phyloP scores from a whole-genome alignment of 345 rosid genomes.

The Camelina hispida region DNA sequence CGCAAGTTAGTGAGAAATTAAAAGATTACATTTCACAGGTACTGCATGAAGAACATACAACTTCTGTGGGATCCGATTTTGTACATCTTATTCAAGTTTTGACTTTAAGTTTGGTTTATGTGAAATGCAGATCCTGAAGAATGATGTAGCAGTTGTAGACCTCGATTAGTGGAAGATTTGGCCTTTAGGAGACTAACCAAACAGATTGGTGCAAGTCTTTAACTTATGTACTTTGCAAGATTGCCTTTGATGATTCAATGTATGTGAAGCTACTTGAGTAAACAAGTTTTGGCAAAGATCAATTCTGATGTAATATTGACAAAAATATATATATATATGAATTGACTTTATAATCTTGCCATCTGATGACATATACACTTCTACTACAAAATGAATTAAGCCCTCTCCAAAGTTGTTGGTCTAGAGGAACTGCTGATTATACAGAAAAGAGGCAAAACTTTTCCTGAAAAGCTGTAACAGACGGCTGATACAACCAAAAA shows the following conservation, averaged over 20 bases:
- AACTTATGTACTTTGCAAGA: conserved; percentile 21
- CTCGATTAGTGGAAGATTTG: conserved; percentile 36
- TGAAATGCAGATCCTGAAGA: conserved; percentile 60
- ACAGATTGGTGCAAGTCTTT: conserved; percentile 10
- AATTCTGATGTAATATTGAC: conserved; percentile 11
- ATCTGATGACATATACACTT: conserved; percentile 36
- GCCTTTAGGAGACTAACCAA: not conserved
- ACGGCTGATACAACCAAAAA: conserved; percentile 20
- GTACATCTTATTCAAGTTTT: not conserved
- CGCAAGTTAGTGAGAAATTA: conserved; percentile 58
- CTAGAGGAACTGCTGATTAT: conserved; percentile 23
- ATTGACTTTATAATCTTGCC: conserved; percentile 24
- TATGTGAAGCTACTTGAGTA: not conserved
- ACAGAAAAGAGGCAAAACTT: conserved; percentile 31
- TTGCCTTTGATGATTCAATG: not conserved
- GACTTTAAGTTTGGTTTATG: conserved; percentile 8
- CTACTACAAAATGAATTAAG: conserved; percentile 32
- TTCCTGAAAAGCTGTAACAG: conserved; percentile 26
- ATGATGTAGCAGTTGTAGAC: conserved; percentile 51
- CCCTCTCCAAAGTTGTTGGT: conserved; percentile 21
- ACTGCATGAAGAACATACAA: conserved; percentile 6
- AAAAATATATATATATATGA: conserved; percentile 14
- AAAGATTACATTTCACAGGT: conserved; percentile 87
- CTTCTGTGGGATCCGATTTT: not conserved
- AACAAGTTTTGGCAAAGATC: conserved; percentile 3